These are phyloP conservation scores for Cladosporium sp. DNA, from an alignment of 2,329 filamentous ascomycete species.

Conservation along the genomic window DNA sequence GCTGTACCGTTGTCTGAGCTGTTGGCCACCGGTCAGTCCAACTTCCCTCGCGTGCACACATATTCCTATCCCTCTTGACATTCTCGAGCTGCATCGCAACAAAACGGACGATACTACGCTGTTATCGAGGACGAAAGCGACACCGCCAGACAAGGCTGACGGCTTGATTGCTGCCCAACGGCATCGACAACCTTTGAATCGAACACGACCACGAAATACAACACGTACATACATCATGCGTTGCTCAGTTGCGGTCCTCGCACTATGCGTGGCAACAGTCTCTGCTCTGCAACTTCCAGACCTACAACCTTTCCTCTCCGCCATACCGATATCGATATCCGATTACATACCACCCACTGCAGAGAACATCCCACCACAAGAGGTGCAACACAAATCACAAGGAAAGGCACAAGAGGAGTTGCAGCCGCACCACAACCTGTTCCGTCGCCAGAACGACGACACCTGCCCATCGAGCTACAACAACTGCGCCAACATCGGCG, in stretches of 20 bases:
- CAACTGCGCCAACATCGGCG: slow-evolving; percentile 50
- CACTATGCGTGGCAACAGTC: slow-evolving; percentile 1
- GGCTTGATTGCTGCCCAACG: background rate
- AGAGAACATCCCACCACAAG: slow-evolving; percentile 10
- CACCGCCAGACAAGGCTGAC: background rate
- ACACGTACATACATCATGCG: background rate
- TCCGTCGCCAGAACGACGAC: slow-evolving; percentile 21
- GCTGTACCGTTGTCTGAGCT: too few species aligned
- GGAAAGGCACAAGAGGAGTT: background rate
- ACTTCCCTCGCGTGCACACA: background rate
- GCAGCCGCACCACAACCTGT: background rate
- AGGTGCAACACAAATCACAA: background rate
- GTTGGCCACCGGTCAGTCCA: too few species aligned
- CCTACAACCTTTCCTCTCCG: slow-evolving; percentile 28
- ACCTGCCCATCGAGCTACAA: slow-evolving; percentile 51
- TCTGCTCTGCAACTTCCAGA: slow-evolving; percentile 25
- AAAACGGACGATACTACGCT: too few species aligned
- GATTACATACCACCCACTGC: slow-evolving; percentile 19
- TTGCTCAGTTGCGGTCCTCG: background rate
- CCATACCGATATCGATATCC: slow-evolving; percentile 23
- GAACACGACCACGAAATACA: background rate
- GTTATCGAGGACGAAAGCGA: background rate
- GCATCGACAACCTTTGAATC: background rate
- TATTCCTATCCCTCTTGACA: background rate
- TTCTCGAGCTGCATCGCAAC: too few species aligned